A percentile compares a stretch with the other conserved stretches of the same genome.
phyloP scores from a whole-genome alignment of 2,329 filamentous ascomycete genomes.

The Chalara sp. region DNA sequence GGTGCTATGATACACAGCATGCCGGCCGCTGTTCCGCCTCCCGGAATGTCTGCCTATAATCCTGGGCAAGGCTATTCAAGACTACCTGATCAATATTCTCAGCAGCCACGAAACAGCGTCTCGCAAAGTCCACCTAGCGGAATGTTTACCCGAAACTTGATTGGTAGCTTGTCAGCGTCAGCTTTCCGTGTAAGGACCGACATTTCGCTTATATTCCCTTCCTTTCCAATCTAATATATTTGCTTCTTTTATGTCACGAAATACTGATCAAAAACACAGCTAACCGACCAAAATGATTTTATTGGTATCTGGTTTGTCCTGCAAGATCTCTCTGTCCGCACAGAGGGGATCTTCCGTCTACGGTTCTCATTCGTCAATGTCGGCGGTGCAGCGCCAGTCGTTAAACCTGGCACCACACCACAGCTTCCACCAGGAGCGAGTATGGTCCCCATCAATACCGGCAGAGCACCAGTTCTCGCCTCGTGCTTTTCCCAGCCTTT shows the following conservation, averaged over 20 bases:
- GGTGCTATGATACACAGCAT: neutral
- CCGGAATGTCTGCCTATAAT: neutral
- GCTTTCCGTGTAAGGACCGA: slow-evolving; percentile 52
- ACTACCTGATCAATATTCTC: neutral
- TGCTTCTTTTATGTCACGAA: no score
- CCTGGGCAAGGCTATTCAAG: neutral
- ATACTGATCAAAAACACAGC: slow-evolving; percentile 12
- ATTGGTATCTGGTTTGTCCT: slow-evolving; percentile 95
- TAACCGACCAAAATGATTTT: slow-evolving; percentile 72
- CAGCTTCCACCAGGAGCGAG: slow-evolving; percentile 27
- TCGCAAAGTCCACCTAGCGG: slow-evolving; percentile 47
- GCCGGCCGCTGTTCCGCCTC: neutral
- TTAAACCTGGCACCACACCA: neutral
- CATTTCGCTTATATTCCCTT: no score
- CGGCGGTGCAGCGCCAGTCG: slow-evolving; percentile 36
- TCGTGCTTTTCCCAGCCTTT: slow-evolving; percentile 83
- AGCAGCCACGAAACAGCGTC: neutral
- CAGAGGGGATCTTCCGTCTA: slow-evolving; percentile 78
- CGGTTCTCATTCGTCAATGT: slow-evolving; percentile 80
- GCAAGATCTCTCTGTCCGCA: slow-evolving; percentile 89
- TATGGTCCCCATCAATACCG: slow-evolving; percentile 56
- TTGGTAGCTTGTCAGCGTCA: slow-evolving; percentile 84
- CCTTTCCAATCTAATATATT: no score
- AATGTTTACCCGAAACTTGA: slow-evolving; percentile 93
- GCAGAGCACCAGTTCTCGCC: slow-evolving; percentile 74